Evolutionary conservation across 495 filamentous ascomycete species (phyloP), one percentile per base, ranked within the genome.

Genomic region (Penicillium longicatenatum): DNA sequence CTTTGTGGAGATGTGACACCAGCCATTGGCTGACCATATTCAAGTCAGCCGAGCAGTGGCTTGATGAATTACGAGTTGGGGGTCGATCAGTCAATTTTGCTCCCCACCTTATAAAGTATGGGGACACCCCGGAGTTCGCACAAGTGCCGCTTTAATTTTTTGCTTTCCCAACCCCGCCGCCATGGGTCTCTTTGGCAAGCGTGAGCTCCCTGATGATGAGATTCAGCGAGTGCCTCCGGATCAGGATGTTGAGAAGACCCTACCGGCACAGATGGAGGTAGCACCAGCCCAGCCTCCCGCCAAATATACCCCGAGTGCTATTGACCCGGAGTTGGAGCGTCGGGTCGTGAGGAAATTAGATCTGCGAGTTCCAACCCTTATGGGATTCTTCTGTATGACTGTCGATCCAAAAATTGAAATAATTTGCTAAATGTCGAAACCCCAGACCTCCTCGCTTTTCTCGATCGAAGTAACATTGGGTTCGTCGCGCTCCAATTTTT

Each of bases 401-500:
- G 22, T n/a, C 21, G 12, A n/a, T 45, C 29, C 9, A 52, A 7
- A 24, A 9, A 21, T 21, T 1, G 16, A 48, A 6, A 50, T 17
- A 3, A 33, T 22, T 29, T 17, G 2, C 22, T 14, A 45, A 17
- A n/a, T 17, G 11, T 21, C 42, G 26, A 26, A 7, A 46, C 31
- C 22, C 20, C 61, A 87, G 85, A 89, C 66, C 66, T 89, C 5
- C 73, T 89, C 30, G 73, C 86, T 6, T 86, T 86, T 56, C 74
- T 91, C 11, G 88, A 90, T 62, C 81, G 88, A 45, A 88, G 84
- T 31, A 90, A 90, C 56, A 85, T 84, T 52, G 86, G 79, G 79
- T 81, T 64, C 45, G 74, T 71, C 6, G 12, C 16, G n/a, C 6
- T 10, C 19, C 53, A 19, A 14, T 7, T 10, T 7, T 22, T 6